phyloP scores from a whole-genome alignment of 2,329 filamentous ascomycete genomes.

The Botrytis fragariae region DNA sequence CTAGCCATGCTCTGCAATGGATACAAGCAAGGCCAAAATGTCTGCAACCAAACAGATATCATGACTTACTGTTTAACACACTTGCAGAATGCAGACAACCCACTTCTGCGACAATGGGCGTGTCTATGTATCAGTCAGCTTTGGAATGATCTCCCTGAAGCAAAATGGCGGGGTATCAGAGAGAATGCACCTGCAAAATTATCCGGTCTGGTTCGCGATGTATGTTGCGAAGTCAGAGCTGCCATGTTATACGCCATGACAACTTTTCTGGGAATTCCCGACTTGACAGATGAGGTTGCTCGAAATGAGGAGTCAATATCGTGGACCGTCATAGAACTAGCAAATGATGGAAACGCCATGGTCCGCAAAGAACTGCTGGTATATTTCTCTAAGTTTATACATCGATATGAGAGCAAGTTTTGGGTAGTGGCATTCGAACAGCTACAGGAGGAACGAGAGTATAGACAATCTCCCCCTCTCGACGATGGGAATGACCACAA shows the following conservation, averaged over 20 bases:
- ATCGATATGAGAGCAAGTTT: slow-evolving; percentile 89
- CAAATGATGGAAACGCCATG: slow-evolving; percentile 88
- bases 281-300: slow-evolving; percentile 85
- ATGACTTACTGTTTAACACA: slow-evolving; percentile 85
- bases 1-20: slow-evolving; percentile 95
- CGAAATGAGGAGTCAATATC: slow-evolving; percentile 89
- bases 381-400: slow-evolving; percentile 88
- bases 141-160: slow-evolving; percentile 86
- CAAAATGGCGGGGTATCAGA: slow-evolving; percentile 93
- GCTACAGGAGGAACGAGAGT: slow-evolving; percentile 76
- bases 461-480: slow-evolving; percentile 54
- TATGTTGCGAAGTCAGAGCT: slow-evolving; percentile 86
- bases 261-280: slow-evolving; percentile 89
- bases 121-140: slow-evolving; percentile 94
- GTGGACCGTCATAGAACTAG: slow-evolving; percentile 85
- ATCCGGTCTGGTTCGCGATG: slow-evolving; percentile 76
- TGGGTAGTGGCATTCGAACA: slow-evolving; percentile 90
- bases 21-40: slow-evolving; percentile 86
- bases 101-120: slow-evolving; percentile 89
- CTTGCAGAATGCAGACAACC: slow-evolving; percentile 81
- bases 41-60: slow-evolving; percentile 86
- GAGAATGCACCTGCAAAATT: slow-evolving; percentile 78
- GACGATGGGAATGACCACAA: slow-evolving; percentile 58
- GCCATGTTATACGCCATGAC: slow-evolving; percentile 93
- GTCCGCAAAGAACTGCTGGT: slow-evolving; percentile 91